Conservation (phyloP, 2,329 filamentous ascomycete genomes). For the Cordyceps javanica region DNA sequence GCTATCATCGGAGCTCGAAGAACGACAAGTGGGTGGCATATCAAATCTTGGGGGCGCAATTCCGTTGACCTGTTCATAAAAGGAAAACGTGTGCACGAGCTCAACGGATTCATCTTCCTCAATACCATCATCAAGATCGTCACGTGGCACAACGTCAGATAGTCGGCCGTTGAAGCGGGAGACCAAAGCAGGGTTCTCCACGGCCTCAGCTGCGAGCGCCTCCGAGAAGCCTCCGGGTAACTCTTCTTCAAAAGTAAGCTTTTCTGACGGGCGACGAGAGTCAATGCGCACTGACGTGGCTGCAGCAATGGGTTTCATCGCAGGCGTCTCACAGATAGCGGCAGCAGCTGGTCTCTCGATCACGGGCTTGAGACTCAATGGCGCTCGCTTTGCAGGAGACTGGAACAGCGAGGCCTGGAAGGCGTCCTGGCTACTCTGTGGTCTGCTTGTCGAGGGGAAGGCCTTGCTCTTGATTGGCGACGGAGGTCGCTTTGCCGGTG, state of each 20-base stretch:
- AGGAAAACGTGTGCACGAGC: constrained; percentile 4
- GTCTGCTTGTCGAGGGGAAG: constrained; percentile 21
- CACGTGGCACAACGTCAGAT: constrained; percentile 39
- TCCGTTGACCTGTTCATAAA: neutral
- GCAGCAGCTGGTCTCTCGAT: constrained; percentile 21
- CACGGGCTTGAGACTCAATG: constrained; percentile 29
- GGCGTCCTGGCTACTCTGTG: constrained; percentile 29
- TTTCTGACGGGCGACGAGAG: constrained; percentile 27
- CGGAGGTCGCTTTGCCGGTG: constrained; percentile 45
- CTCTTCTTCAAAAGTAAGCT: constrained; percentile 31
- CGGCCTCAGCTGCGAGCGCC: constrained; percentile 23
- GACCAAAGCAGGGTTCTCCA: constrained; percentile 28
- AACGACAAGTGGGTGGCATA: neutral
- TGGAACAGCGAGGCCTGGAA: constrained; percentile 44
- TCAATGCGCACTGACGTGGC: constrained; percentile 23
- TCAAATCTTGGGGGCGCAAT: neutral
- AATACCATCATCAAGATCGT: constrained; percentile 28
- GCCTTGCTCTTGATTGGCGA: constrained; percentile 36
- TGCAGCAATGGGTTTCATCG: constrained; percentile 31
- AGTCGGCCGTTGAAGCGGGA: constrained; percentile 39
- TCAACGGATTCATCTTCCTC: constrained; percentile 20
- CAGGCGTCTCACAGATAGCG: constrained; percentile 24
- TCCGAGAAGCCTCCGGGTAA: constrained; percentile 19
- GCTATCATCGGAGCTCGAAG: neutral
- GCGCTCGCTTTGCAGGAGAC: constrained; percentile 45